These are phyloP conservation scores for Acanthamoeba divionensis DNA, from an alignment of 208 protist species.

Conservation along the genomic window DNA sequence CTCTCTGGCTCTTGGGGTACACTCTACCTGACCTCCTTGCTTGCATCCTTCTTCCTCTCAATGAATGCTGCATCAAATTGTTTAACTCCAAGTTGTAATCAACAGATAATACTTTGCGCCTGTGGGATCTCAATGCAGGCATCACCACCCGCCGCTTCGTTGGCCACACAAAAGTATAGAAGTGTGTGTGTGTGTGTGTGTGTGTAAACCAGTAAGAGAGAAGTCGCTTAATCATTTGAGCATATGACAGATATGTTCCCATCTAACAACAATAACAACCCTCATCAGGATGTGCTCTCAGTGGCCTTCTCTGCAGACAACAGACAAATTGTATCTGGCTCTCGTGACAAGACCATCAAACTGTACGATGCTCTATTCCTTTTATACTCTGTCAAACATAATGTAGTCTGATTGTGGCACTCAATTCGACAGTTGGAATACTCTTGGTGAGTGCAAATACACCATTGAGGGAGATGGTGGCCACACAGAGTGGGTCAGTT, in stretches of 20 bases:
- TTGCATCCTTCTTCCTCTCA: too few relatives aligned
- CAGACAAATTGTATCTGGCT: conserved; percentile 98
- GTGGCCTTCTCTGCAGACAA: conserved; percentile 98
- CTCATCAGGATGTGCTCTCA: conserved; percentile 91
- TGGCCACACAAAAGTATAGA: conserved; percentile 90
- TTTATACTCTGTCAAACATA: background rate
- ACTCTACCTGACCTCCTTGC: too few relatives aligned
- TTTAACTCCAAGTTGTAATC: too few relatives aligned
- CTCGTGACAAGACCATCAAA: conserved; percentile 96
- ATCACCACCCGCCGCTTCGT: conserved; percentile 92
- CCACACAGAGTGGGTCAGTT: conserved; percentile 98
- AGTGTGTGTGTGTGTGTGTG: too few relatives aligned
- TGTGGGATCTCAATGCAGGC: conserved; percentile 96
- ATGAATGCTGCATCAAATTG: too few relatives aligned
- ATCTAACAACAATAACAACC: too few relatives aligned
- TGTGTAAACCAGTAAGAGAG: too few relatives aligned
- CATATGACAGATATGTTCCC: too few relatives aligned
- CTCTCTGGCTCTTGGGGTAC: conserved; percentile 98
- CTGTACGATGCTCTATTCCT: conserved; percentile 59
- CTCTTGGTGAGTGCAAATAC: conserved; percentile 97
- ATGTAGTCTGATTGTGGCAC: too few relatives aligned
- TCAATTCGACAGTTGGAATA: conserved; percentile 96
- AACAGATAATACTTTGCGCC: conserved; percentile 96
- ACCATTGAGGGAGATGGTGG: conserved; percentile 86
- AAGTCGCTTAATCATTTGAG: too few relatives aligned